phyloP scores from a whole-genome alignment of 2,329 filamentous ascomycete genomes.

The Colletotrichum agaves region DNA sequence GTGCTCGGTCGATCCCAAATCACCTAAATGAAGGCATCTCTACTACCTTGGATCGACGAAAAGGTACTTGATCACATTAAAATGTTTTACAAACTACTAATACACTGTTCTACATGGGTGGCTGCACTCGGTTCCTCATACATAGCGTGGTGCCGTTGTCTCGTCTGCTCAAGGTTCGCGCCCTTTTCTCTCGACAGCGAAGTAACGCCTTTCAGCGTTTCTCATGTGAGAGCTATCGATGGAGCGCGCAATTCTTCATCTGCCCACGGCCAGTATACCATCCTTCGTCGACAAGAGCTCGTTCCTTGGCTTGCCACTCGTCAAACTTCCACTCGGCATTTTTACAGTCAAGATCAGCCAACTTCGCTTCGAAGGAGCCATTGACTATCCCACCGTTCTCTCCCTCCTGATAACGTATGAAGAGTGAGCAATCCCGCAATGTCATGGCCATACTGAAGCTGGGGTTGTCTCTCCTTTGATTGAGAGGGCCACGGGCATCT shows the following conservation, averaged over 20 bases:
- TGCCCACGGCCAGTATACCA: constrained; percentile 64
- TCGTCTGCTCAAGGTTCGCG: too few relatives aligned
- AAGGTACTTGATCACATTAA: constrained; percentile 3
- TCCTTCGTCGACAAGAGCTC: constrained; percentile 70
- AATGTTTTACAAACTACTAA: constrained; percentile 13
- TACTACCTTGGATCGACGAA: too few relatives aligned
- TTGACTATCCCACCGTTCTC: constrained; percentile 16
- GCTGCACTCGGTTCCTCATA: not conserved
- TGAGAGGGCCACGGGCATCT: constrained; percentile 57
- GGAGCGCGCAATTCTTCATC: constrained; percentile 34
- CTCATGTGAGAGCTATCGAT: not conserved
- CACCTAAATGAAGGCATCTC: too few relatives aligned
- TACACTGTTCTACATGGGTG: constrained; percentile 26
- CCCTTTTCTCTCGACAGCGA: too few relatives aligned
- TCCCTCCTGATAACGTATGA: constrained; percentile 58
- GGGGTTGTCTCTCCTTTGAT: constrained; percentile 51
- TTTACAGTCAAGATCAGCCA: constrained; percentile 85
- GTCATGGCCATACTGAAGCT: constrained; percentile 80
- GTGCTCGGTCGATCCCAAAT: too few relatives aligned
- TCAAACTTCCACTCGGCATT: constrained; percentile 71
- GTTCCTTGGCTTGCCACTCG: constrained; percentile 76
- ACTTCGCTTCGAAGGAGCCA: constrained; percentile 62
- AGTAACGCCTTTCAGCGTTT: too few relatives aligned
- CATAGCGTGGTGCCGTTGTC: too few relatives aligned
- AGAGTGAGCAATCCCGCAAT: constrained; percentile 81